Evolutionary conservation across 345 rosid species (phyloP).

Genomic region (Linum lewisii): DNA sequence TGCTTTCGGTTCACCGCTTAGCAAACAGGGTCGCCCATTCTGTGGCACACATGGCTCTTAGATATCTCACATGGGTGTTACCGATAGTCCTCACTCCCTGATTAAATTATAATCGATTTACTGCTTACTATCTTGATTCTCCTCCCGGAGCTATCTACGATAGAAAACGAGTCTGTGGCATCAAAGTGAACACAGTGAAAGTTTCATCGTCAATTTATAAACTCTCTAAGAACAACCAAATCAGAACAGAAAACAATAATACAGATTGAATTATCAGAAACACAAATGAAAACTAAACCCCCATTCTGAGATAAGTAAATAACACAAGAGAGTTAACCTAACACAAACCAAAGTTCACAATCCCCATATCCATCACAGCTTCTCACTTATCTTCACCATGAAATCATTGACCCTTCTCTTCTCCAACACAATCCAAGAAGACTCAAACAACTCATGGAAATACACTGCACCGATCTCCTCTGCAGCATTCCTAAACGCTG

Average conservation of each 20-base stretch:
- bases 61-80: too few relatives aligned
- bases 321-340: background rate
- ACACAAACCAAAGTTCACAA: background rate
- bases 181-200: too few relatives aligned
- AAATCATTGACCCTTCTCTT: slow-evolving; percentile 66
- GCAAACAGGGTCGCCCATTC: too few relatives aligned
- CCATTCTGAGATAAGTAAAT: background rate
- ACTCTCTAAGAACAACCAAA: background rate
- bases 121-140: too few relatives aligned
- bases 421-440: slow-evolving; percentile 93
- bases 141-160: too few relatives aligned
- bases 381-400: slow-evolving; percentile 81
- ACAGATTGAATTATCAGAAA: background rate
- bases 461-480: slow-evolving; percentile 69
- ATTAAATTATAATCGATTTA: too few relatives aligned
- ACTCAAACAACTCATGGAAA: slow-evolving; percentile 92
- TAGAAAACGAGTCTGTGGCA: too few relatives aligned
- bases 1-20: too few relatives aligned
- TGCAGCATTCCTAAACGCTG: slow-evolving; percentile 80
- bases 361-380: slow-evolving; percentile 33
- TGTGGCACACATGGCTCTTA: too few relatives aligned
- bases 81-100: too few relatives aligned
- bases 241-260: background rate
- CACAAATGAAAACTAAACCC: background rate
- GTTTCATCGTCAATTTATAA: too few relatives aligned